phyloP scores from a whole-genome alignment of 495 filamentous ascomycete genomes.

The Chaetomium cochliodes region DNA sequence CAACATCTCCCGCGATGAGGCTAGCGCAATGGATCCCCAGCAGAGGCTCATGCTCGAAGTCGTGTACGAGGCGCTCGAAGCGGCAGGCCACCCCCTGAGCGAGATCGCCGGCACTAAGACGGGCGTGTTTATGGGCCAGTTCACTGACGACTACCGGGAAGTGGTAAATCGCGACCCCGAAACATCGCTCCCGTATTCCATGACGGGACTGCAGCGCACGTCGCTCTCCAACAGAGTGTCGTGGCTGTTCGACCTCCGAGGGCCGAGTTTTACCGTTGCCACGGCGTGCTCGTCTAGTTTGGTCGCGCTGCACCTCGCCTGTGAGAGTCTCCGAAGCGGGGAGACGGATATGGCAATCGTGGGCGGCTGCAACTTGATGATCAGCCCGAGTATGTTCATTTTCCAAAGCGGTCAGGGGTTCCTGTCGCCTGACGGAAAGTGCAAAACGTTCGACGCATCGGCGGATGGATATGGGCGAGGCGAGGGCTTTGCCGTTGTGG shows the following conservation, averaged over 20 bases:
- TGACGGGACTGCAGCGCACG: not conserved
- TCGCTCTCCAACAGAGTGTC: not conserved
- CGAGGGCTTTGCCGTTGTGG: not conserved
- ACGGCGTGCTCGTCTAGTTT: not conserved
- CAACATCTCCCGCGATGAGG: conserved; percentile 1
- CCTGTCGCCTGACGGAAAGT: not conserved
- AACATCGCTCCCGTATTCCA: not conserved
- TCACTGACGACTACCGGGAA: not conserved
- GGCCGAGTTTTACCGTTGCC: not conserved
- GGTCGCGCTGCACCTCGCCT: not conserved
- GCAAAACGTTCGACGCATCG: not conserved
- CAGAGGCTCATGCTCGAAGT: not conserved
- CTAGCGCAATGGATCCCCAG: conserved; percentile 5
- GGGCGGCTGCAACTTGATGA: not conserved
- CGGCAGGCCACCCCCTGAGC: not conserved
- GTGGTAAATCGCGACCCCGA: not conserved
- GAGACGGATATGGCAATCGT: not conserved
- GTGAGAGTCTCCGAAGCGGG: not conserved
- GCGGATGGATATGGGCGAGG: not conserved
- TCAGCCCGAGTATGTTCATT: not conserved
- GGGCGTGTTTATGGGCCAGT: not conserved
- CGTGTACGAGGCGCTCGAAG: not conserved
- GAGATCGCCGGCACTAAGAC: not conserved
- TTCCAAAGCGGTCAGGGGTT: not conserved
- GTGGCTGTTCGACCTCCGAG: not conserved